Evolutionary conservation across 2,329 filamentous ascomycete genomes (phyloP).

Genomic region (Aspergillus sp.): DNA sequence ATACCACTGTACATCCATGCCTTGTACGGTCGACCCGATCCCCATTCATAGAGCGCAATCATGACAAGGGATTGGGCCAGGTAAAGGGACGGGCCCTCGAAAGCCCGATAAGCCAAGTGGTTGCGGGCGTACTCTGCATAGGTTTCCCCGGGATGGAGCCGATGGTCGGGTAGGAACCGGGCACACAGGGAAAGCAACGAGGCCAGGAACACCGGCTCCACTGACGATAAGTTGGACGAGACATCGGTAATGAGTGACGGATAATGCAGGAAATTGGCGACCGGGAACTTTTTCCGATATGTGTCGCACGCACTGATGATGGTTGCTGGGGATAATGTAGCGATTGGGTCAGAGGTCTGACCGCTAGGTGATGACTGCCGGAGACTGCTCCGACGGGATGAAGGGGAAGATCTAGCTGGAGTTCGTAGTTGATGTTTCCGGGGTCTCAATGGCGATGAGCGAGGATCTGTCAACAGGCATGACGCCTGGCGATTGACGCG

Average conservation of each 20-base stretch:
- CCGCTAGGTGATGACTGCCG: neutral
- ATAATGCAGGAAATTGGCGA: constrained; percentile 38
- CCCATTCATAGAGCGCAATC: constrained; percentile 38
- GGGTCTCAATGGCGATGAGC: constrained; percentile 16
- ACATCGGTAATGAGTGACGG: constrained; percentile 35
- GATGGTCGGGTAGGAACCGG: constrained; percentile 28
- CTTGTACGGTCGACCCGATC: constrained; percentile 34
- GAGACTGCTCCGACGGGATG: neutral
- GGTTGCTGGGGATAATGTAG: constrained; percentile 23
- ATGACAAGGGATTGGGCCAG: constrained; percentile 38
- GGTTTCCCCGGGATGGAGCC: constrained; percentile 25
- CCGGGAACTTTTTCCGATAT: constrained; percentile 38
- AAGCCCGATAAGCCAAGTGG: constrained; percentile 29
- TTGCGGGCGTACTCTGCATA: constrained; percentile 34
- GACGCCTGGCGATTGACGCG: constrained; percentile 17
- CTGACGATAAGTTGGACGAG: constrained; percentile 26
- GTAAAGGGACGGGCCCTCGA: constrained; percentile 34
- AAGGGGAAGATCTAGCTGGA: neutral
- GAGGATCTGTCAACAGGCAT: constrained; percentile 33
- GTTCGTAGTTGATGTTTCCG: constrained; percentile 1
- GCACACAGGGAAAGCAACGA: constrained; percentile 34
- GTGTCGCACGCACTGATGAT: constrained; percentile 35
- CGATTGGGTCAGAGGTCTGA: constrained; percentile 16
- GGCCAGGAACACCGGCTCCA: constrained; percentile 35
- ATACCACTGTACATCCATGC: constrained; percentile 41